These are phyloP conservation scores for Samsoniella hepiali DNA, from an alignment of 2,329 filamentous ascomycete species.

Conservation along the genomic window DNA sequence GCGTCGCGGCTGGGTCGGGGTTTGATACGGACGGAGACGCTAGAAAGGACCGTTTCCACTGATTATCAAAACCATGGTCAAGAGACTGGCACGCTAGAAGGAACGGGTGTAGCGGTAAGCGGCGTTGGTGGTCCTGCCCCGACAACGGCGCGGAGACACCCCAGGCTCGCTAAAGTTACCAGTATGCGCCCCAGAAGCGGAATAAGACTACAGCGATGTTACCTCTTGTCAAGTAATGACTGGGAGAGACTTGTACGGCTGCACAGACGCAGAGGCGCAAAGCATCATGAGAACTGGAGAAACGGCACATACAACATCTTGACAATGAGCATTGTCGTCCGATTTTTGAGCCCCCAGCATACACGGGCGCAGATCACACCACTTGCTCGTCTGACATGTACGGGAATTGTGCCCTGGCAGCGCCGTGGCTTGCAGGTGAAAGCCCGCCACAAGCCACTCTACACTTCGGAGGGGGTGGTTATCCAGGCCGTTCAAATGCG, in stretches of 20 bases:
- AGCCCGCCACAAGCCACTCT: too few species aligned
- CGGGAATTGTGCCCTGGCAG: too few species aligned
- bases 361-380: not conserved
- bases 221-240: not conserved
- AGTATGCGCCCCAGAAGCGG: not conserved
- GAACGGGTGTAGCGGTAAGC: not conserved
- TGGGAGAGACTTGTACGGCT: too few species aligned
- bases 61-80: not conserved
- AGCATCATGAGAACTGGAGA: not conserved
- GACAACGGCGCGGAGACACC: constrained; percentile 1
- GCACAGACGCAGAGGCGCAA: too few species aligned
- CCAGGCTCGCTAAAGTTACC: not conserved
- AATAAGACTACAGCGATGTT: not conserved
- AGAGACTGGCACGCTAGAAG: constrained; percentile 6
- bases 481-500: not conserved
- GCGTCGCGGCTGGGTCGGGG: not conserved
- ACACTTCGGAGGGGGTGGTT: not conserved
- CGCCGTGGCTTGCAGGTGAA: too few species aligned
- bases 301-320: not conserved
- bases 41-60: constrained; percentile 5
- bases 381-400: not conserved
- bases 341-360: not conserved
- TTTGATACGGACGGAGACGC: constrained; percentile 6
- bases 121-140: not conserved
- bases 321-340: not conserved